These are phyloP conservation scores for Lachancea lanzarotensis DNA, from an alignment of 805 yeast species.

Conservation along the genomic window DNA sequence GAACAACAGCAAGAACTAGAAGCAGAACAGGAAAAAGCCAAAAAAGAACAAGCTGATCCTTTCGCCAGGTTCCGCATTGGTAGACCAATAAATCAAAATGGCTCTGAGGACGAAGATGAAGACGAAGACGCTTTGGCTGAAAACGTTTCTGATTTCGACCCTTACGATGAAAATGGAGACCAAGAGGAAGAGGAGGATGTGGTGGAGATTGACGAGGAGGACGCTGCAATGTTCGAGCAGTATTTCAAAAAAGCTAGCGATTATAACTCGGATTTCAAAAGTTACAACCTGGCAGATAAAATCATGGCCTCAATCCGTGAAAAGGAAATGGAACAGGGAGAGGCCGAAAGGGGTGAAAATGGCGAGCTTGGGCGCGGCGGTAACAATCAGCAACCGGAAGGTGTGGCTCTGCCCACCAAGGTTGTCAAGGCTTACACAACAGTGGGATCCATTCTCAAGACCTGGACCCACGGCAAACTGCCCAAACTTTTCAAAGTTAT, in stretches of 20 bases:
- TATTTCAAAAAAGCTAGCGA: slow-evolving; percentile 47
- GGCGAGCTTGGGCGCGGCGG: slow-evolving; percentile 14
- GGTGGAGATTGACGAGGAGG: slow-evolving; percentile 68
- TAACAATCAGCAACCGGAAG: slow-evolving; percentile 41
- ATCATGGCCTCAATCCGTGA: slow-evolving; percentile 85
- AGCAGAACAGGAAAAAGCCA: slow-evolving; percentile 47
- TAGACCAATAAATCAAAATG: slow-evolving; percentile 40
- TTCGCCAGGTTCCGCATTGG: slow-evolving; percentile 30
- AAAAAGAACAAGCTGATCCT: slow-evolving; percentile 26
- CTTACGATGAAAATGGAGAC: slow-evolving; percentile 34
- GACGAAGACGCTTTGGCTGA: slow-evolving; percentile 33
- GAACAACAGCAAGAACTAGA: slow-evolving; percentile 90
- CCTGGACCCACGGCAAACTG: slow-evolving; percentile 91
- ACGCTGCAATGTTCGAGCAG: slow-evolving; percentile 75
- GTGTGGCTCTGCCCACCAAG: slow-evolving; percentile 87
- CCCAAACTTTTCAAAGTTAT: slow-evolving; percentile 95
- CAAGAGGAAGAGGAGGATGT: slow-evolving; percentile 53
- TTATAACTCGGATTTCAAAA: slow-evolving; percentile 35
- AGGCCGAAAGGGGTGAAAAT: slow-evolving; percentile 11
- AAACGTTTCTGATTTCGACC: slow-evolving; percentile 47
- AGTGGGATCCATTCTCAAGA: slow-evolving; percentile 77
- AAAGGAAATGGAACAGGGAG: slow-evolving; percentile 41
- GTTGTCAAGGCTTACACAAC: slow-evolving; percentile 92
- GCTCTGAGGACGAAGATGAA: slow-evolving; percentile 43
- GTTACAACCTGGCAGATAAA: slow-evolving; percentile 80